A percentile compares a stretch with the other conserved stretches of the same genome.
phyloP scores from a whole-genome alignment of 2,329 filamentous ascomycete genomes.

The Sarocladiaceae sp. region DNA sequence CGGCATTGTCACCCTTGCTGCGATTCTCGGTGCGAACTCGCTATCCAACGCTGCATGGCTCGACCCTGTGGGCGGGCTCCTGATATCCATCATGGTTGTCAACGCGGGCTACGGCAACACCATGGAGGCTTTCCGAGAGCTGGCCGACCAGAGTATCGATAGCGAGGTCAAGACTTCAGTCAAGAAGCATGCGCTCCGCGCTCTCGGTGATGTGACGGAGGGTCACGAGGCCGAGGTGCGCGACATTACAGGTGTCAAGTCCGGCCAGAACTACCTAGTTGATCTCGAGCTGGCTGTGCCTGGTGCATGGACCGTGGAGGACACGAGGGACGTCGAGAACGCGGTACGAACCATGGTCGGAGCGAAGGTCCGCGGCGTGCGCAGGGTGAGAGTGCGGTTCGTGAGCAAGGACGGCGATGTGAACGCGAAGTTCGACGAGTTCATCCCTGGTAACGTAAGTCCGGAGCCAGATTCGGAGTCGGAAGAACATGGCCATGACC shows the following conservation, averaged over 20 bases:
- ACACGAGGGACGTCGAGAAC: constrained; percentile 65
- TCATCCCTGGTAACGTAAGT: constrained; percentile 53
- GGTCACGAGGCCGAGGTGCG: constrained; percentile 61
- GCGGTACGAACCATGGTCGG: constrained; percentile 67
- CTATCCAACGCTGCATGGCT: constrained; percentile 83
- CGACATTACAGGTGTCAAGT: constrained; percentile 84
- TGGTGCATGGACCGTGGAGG: constrained; percentile 65
- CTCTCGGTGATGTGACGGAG: constrained; percentile 46
- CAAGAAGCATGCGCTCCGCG: constrained; percentile 55
- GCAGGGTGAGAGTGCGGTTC: constrained; percentile 78
- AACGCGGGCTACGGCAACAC: constrained; percentile 87
- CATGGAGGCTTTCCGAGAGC: constrained; percentile 70
- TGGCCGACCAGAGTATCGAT: constrained; percentile 87
- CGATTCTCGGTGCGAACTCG: constrained; percentile 84
- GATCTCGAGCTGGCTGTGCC: constrained; percentile 84
- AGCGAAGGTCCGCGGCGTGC: constrained; percentile 72
- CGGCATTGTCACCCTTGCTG: constrained; percentile 83
- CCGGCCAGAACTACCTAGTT: constrained; percentile 91
- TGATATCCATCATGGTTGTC: constrained; percentile 91
- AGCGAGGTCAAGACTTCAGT: constrained; percentile 72
- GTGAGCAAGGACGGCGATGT: constrained; percentile 57
- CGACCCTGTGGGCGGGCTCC: constrained; percentile 84
- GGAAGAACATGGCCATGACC: constrained; percentile 25
- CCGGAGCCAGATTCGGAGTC: constrained; percentile 55
- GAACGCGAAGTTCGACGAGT: constrained; percentile 67